Base-by-base conservation (phyloP, 1,139 yeast species). In the Saccharomyces hybrid region DNA sequence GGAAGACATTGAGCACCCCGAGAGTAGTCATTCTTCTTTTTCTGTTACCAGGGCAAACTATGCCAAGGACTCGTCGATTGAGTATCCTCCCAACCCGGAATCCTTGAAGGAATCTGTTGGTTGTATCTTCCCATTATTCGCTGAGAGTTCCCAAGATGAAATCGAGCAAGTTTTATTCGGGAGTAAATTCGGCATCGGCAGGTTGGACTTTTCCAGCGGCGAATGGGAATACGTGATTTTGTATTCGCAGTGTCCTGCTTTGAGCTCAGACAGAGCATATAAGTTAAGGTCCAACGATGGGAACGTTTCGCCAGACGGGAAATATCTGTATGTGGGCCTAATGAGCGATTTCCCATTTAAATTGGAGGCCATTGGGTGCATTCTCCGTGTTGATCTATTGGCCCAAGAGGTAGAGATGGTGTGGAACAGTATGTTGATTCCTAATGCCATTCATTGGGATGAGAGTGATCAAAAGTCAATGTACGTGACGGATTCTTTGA, bases 371-470 rank as follows among this genome's bases (percentile, higher is more conserved):
- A 60, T 66, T 23, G 79, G 79, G 2, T 67, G 70, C 55, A 55
- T 75, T 11, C 61, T 72, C 52, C 68, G 70, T 38, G 64, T 74
- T 48, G 67, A 67, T 41, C 54, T 65, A 5, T 53, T 63, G 5
- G 62, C 60, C 1, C 68, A 63, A 13, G 58, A 62, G 6, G 59
- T 68, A 19, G 59, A 64, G 9, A 58, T 62, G 38, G 64, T 75
- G 4, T 66, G 75, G 57, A 71, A 72, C 38, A 66, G 73, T 27
- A 70, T 78, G 42, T 68, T 69, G 44, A 84, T 86, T 56, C 79
- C 93, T 23, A 90, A 90, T 66, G 96, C 97, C n/a, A 76, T 90
- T 61, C 87, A 86, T 32, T 91, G 89, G 47, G 60, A 59, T 52
- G 47, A 46, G 3, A 38, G 44, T 7, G 80, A 78, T 54, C 75